A percentile compares a stretch with the other conserved stretches of the same genome.
Conservation (phyloP, 2,329 filamentous ascomycete genomes). For the Amesomyces nigricolor region DNA sequence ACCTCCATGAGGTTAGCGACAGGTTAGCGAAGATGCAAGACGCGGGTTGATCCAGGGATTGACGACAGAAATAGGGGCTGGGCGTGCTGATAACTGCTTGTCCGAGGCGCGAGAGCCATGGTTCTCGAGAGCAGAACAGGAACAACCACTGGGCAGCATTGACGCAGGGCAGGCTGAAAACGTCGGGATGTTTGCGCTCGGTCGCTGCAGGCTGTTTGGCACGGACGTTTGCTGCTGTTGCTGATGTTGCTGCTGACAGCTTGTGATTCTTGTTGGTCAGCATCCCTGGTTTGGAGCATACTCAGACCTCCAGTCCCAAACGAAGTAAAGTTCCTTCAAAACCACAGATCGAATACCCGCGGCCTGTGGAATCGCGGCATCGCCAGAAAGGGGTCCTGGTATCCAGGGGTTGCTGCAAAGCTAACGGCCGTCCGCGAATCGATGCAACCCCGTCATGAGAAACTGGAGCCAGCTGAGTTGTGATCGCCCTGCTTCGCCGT, state of each 20-base stretch:
- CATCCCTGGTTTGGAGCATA: too few species aligned
- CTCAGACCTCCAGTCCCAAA: too few species aligned
- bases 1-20: not conserved
- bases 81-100: not conserved
- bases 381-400: not conserved
- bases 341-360: too few species aligned
- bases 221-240: too few species aligned
- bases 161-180: too few species aligned
- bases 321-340: too few species aligned
- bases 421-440: not conserved
- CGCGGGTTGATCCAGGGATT: not conserved
- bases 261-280: too few species aligned
- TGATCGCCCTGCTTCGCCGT: constrained; percentile 11
- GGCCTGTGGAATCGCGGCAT: not conserved
- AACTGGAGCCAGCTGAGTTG: constrained; percentile 9
- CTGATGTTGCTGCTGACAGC: too few species aligned
- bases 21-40: constrained; percentile 2
- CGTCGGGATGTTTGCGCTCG: not conserved
- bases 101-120: not conserved
- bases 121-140: not conserved
- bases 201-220: not conserved
- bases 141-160: not conserved
- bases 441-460: constrained; percentile 1
- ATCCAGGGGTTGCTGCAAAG: constrained; percentile 2
- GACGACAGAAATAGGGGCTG: not conserved